A percentile compares a stretch with the other conserved stretches of the same genome.
Evolutionary conservation across 1,284 basidiomycete genomes (phyloP).

Genomic region (Neonothopanus nambi): DNA sequence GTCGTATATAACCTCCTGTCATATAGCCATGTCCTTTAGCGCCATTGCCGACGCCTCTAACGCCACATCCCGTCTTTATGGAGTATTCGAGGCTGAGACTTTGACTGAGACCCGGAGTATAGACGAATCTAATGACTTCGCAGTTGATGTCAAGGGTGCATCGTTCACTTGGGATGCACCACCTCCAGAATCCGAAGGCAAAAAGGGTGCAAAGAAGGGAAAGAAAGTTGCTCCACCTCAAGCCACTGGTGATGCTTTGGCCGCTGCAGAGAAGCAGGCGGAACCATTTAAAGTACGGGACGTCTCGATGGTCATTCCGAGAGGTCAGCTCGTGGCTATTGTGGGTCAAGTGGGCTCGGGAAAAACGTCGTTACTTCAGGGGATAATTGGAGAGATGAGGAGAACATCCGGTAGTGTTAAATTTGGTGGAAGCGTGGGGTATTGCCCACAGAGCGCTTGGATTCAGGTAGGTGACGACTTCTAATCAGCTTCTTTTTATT

Average conservation of each 20-base stretch:
- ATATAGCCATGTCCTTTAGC: constrained; percentile 70
- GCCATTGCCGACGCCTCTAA: constrained; percentile 79
- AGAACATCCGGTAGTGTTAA: constrained; percentile 57
- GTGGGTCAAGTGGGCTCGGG: constrained; percentile 71
- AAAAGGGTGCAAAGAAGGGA: constrained; percentile 35
- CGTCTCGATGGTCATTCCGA: constrained; percentile 65
- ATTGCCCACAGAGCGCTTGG: constrained; percentile 88
- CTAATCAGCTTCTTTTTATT: neutral
- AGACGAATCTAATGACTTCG: constrained; percentile 55
- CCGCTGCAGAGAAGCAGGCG: constrained; percentile 31
- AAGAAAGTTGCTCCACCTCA: constrained; percentile 16
- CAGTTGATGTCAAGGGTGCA: constrained; percentile 65
- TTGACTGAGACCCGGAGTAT: constrained; percentile 54
- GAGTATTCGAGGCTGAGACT: constrained; percentile 79
- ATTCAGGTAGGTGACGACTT: constrained; percentile 59
- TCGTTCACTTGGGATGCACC: constrained; percentile 87
- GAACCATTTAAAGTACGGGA: constrained; percentile 59
- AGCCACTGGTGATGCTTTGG: constrained; percentile 21
- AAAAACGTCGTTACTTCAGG: constrained; percentile 76
- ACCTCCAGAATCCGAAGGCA: constrained; percentile 48
- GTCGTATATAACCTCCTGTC: constrained; percentile 4
- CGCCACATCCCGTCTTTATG: constrained; percentile 67
- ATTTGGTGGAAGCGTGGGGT: constrained; percentile 76
- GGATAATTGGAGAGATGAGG: constrained; percentile 82
- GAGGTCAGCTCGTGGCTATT: constrained; percentile 76